Percentiles rank a stretch among this genome's conserved stretches.
These are phyloP conservation scores for Metarhizium robertsii DNA, from an alignment of 2,329 filamentous ascomycete species.

Conservation along the genomic window DNA sequence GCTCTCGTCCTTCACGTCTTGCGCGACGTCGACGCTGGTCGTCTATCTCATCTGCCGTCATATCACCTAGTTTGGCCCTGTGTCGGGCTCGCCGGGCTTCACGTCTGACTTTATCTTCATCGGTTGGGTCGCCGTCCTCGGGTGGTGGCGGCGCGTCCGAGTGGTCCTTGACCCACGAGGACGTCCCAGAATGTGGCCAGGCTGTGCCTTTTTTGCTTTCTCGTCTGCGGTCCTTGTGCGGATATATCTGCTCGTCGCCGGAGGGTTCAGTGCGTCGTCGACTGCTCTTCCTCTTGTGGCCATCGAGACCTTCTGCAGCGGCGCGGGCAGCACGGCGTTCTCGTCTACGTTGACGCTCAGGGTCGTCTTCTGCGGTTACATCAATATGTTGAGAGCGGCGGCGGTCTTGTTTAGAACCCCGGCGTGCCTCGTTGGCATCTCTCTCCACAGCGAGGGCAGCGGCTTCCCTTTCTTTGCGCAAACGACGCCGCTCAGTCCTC, in stretches of 20 bases:
- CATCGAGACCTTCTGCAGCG: slow-evolving; percentile 29
- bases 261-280: slow-evolving; percentile 32
- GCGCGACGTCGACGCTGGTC: slow-evolving; percentile 33
- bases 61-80: slow-evolving; percentile 32
- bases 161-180: slow-evolving; percentile 58
- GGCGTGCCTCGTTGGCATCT: slow-evolving; percentile 36
- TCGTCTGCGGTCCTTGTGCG: slow-evolving; percentile 26
- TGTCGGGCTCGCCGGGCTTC: slow-evolving; percentile 38
- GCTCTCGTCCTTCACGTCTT: slow-evolving; percentile 31
- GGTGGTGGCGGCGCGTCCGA: slow-evolving; percentile 52
- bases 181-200: slow-evolving; percentile 56
- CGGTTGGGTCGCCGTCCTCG: slow-evolving; percentile 25
- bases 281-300: slow-evolving; percentile 23
- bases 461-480: slow-evolving; percentile 39
- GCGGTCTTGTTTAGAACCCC: slow-evolving; percentile 37
- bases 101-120: slow-evolving; percentile 40
- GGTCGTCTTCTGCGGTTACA: slow-evolving; percentile 34
- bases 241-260: slow-evolving; percentile 35
- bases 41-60: slow-evolving; percentile 31
- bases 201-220: slow-evolving; percentile 28
- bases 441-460: slow-evolving; percentile 31
- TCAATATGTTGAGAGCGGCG: slow-evolving; percentile 37
- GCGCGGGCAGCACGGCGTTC: slow-evolving; percentile 36
- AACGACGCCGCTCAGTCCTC: slow-evolving; percentile 39
- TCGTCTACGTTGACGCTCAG: slow-evolving; percentile 43